Evolutionary conservation across 768 basidiomycete genomes (phyloP), one percentile per base, ranked within the genome.

Genomic region (Tubosaeta brunneosetosa): DNA sequence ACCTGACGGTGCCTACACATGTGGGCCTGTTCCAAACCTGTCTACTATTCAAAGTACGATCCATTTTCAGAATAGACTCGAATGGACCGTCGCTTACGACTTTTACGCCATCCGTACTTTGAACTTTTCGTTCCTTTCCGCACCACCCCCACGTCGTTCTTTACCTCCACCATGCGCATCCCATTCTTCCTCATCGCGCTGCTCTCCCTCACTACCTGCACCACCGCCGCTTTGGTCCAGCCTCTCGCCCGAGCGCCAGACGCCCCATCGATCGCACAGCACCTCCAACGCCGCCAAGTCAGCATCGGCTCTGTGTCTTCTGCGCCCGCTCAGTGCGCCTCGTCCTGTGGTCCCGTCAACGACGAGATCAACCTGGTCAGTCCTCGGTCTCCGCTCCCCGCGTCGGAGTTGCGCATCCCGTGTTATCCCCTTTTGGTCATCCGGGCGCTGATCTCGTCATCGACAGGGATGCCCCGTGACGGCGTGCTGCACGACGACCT

Each of bases 401-500:
- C 16, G 53, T 49, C 51, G 45, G 56, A 55, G 52, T 50, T 41
- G 22, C 52, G 44, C 56, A 12, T 11, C 10, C 16, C 26, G 27
- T 25, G 7, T 25, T 22, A 10, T 55, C 27, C 12, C 32, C 16
- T 13, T 36, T 22, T 27, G 42, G 26, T 42, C 14, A 42, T 2
- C 8, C 44, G 6, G 4, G 1, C 19, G 45, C 50, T 60, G 31
- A 59, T 31, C 42, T 5, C 33, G 12, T 10, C 36, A 2, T 13
- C n/a, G 2, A 25, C 25, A 70, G 67, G 66, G 62, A 50, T 70
- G 66, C 19, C 66, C 67, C 4, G 38, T 52, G 40, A 59, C 59
- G 1, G 52, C 56, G 19, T 80, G 78, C 50, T 80, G 79, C 59
- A 65, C 71, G 6, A 51, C 63, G 11, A 57, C 53, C 6, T 80